Evolutionary conservation across 495 filamentous ascomycete species (phyloP), one percentile per base, ranked within the genome.

Genomic region (Neurospora sp.): DNA sequence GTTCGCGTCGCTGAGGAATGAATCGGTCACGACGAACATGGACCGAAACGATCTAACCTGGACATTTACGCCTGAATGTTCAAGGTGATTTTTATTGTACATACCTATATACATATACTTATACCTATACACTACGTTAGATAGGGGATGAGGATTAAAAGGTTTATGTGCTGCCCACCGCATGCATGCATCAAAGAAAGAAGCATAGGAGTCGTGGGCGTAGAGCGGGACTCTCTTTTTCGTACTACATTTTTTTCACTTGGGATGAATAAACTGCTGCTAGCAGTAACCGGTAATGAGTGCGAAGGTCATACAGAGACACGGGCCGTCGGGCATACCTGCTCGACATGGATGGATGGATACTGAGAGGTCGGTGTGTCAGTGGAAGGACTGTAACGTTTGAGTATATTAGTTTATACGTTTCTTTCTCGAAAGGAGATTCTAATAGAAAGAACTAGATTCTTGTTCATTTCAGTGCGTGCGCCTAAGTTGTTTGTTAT

Each of bases 1-100:
- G 80, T 41, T 75, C 79, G 7, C 71, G 77, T 31, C 76, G 79
- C 14, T 81, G 41, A 74, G 16, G n/a, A 69, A 14, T 16, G 16
- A 65, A 38, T 20, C 35, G 35, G n/a, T 18, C 16, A 40, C 5
- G 68, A 69, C 6, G 39, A 38, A 12, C 8, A 42, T 42, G 68
- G 18, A 41, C 35, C 35, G 35, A 40, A 18, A 20, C 35, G 39
- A 38, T 38, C 9, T 61, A 35, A 35, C 22, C 53, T 61, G 27
- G 27, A 61, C 53, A 27, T 35, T 61, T 31, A 3, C 14, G 20
- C 22, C 12, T 5, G 5, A 35, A 61, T 31, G 53, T 27, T 14
- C 53, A 14, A 27, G 53, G 6, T 31, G 27, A 16, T 35, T 61
- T 61, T 61, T 16, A 31, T 59, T 61, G 53, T 61, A 61, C 53